Percentiles rank a stretch among this genome's conserved stretches.
Evolutionary conservation across 768 basidiomycete species (phyloP).

Genomic region (Heimioporus sp.): DNA sequence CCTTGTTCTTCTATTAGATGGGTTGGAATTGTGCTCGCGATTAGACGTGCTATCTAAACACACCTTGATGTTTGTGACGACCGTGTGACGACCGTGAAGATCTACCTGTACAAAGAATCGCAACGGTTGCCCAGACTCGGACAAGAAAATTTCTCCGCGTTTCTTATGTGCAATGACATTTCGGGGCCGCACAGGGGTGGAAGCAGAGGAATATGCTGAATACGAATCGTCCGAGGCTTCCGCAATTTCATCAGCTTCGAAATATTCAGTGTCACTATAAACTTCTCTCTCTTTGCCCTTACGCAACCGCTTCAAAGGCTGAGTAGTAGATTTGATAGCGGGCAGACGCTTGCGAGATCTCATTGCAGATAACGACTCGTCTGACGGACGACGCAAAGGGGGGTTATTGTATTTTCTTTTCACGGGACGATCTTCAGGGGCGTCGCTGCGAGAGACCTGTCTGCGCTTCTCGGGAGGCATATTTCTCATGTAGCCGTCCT

Average conservation of each 20-base stretch:
- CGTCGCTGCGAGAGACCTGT: conserved; percentile 1
- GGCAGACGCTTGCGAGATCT: conserved; percentile 24
- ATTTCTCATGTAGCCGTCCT: not conserved
- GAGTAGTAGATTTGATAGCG: conserved; percentile 13
- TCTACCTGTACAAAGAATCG: conserved; percentile 71
- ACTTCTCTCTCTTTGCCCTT: conserved; percentile 30
- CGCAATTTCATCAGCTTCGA: conserved; percentile 14
- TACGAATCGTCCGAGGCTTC: conserved; percentile 7
- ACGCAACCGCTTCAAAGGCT: conserved; percentile 18
- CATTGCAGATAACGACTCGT: conserved; percentile 7
- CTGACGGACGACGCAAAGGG: conserved; percentile 1
- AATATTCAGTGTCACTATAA: conserved; percentile 10
- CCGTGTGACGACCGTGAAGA: conserved; percentile 47
- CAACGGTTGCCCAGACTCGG: conserved; percentile 40
- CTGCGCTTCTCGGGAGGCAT: conserved; percentile 4
- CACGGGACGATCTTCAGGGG: conserved; percentile 6
- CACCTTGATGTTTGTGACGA: conserved; percentile 63
- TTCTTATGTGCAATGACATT: conserved; percentile 16
- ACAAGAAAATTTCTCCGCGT: conserved; percentile 42
- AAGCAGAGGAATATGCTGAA: conserved; percentile 12
- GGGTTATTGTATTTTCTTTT: conserved; percentile 6
- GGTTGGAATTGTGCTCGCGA: not conserved
- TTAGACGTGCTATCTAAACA: conserved; percentile 8
- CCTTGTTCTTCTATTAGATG: conserved; percentile 58
- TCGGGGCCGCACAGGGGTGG: conserved; percentile 12